A percentile compares a stretch with the other conserved stretches of the same genome.
Evolutionary conservation across 257 asterid genomes (phyloP).

Genomic region (Solanum neorickii): DNA sequence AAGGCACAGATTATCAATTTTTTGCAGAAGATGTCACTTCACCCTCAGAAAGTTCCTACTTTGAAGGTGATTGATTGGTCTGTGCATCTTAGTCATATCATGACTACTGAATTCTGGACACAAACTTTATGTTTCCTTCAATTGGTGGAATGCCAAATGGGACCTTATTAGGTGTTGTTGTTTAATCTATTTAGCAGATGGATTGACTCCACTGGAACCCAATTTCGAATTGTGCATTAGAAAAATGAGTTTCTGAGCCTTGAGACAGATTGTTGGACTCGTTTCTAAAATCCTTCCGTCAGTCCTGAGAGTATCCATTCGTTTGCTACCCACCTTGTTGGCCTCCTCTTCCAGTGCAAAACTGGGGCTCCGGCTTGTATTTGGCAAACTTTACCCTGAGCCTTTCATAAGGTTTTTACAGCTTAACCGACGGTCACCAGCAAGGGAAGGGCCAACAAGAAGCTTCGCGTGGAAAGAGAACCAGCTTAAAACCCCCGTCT

Average conservation of each 20-base stretch:
- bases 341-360: conserved; percentile 13
- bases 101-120: neutral
- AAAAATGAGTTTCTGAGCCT: conserved; percentile 46
- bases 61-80: neutral
- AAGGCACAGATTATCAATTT: neutral
- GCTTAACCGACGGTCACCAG: conserved; percentile 58
- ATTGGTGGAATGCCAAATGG: neutral
- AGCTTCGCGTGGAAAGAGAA: conserved; percentile 59
- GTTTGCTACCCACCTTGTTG: conserved; percentile 4
- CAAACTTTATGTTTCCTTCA: neutral
- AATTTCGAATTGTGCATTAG: neutral
- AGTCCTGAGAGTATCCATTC: conserved; percentile 13
- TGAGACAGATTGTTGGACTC: conserved; percentile 55
- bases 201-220: neutral
- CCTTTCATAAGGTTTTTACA: conserved; percentile 39
- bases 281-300: conserved; percentile 28
- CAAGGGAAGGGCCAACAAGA: conserved; percentile 48
- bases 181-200: neutral
- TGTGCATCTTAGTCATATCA: neutral
- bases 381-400: conserved; percentile 23
- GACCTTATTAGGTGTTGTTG: neutral
- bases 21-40: neutral
- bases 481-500: conserved; percentile 53
- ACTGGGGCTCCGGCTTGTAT: conserved; percentile 25
- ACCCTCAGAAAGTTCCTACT: neutral